Evolutionary conservation across 257 asterid genomes (phyloP), one percentile per base, ranked within the genome.

Genomic region (Cynanchum wilfordii): DNA sequence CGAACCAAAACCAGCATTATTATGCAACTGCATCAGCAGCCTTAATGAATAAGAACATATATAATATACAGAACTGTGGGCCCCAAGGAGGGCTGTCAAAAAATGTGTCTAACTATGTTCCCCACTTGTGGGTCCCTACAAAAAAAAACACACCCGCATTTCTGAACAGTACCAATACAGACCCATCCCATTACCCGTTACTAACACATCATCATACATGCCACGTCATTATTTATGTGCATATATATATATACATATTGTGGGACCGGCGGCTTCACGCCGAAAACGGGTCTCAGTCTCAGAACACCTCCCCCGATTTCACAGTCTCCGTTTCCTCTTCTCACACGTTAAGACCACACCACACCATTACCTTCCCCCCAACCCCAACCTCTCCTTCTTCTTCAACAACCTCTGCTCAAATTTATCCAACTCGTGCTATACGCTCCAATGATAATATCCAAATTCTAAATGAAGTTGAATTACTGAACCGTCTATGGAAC

Each of bases 231-330:
- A 7, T 7, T 42, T 42, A 1, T 36, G 50, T 45, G n/a, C n/a
- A n/a, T n/a, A n/a, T 33, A 33, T 2, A 30, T 30, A 30, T 30
- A 30, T 30, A 47, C 10, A 0, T 2, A 25, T 2, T 6, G 66
- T 52, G 80, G 83, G 58, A 27, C 80, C 80, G 66, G 63, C 73
- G 78, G 73, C 83, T 55, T 30, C 59, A 47, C 42, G 7, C 66
- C 57, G 40, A 40, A 72, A 58, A 49, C 70, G 38, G 49, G 72
- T 55, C 24, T 57, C 22, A 49, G 30, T 44, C 75, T 50, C 58
- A 52, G 33, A 33, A 60, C 77, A 24, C 42, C 64, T 38, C 68
- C 63, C 25, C 68, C 49, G 73, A 36, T 66, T 47, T 69, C 57
- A 40, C 67, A 20, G 36, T 52, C 51, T 62, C 45, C 40, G 24